Conservation (phyloP, 768 basidiomycete species). For the Trametes sanguinea region DNA sequence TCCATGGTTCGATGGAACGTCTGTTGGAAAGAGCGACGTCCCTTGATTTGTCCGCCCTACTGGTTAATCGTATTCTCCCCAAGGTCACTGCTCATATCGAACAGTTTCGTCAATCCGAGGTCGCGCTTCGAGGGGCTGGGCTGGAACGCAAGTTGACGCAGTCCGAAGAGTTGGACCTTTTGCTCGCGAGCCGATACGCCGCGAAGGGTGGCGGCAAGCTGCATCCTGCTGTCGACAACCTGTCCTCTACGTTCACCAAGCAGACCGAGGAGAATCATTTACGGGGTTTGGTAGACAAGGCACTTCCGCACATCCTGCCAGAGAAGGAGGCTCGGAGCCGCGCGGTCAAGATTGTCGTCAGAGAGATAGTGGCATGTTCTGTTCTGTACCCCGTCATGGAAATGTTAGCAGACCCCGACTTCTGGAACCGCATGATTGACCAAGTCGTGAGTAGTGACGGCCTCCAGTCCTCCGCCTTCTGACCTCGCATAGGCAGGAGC, state of each 20-base stretch:
- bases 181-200: slow-evolving; percentile 82
- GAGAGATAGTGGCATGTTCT: slow-evolving; percentile 83
- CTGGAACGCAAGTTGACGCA: slow-evolving; percentile 82
- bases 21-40: slow-evolving; percentile 55
- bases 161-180: slow-evolving; percentile 85
- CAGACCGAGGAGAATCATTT: slow-evolving; percentile 91
- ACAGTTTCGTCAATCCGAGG: slow-evolving; percentile 87
- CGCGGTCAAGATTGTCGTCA: slow-evolving; percentile 67
- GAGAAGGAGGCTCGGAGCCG: slow-evolving; percentile 71
- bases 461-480: slow-evolving; percentile 6
- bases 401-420: slow-evolving; percentile 93
- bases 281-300: slow-evolving; percentile 63
- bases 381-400: slow-evolving; percentile 88
- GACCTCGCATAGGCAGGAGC: slow-evolving; percentile 53
- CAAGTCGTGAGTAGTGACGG: slow-evolving; percentile 68
- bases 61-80: slow-evolving; percentile 87
- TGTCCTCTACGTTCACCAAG: slow-evolving; percentile 85
- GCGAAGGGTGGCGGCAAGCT: slow-evolving; percentile 63
- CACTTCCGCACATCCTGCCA: slow-evolving; percentile 75
- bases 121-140: slow-evolving; percentile 79
- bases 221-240: slow-evolving; percentile 85
- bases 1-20: slow-evolving; percentile 66
- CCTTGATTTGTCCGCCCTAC: slow-evolving; percentile 72
- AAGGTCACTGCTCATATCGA: slow-evolving; percentile 87
- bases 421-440: slow-evolving; percentile 94